Percentiles rank a stretch among this genome's conserved stretches.
phyloP scores from a whole-genome alignment of 139 green algal genomes.

The Chlamydomonas schloesseri region DNA sequence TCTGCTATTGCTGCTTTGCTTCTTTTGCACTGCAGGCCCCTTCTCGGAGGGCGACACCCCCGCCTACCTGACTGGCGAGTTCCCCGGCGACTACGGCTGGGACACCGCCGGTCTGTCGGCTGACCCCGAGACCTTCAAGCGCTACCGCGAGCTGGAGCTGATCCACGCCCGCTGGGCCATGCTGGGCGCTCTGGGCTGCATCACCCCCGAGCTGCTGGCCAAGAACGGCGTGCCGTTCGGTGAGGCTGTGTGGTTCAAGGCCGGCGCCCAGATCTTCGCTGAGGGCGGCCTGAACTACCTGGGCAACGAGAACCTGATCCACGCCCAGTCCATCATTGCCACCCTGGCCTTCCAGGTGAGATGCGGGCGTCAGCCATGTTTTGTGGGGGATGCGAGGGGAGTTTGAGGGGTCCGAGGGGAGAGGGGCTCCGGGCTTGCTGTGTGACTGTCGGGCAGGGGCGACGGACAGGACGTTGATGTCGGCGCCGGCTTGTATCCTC shows the following conservation, averaged over 20 bases:
- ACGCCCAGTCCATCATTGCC: conserved; percentile 92
- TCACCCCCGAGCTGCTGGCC: conserved; percentile 71
- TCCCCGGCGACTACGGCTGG: conserved; percentile 97
- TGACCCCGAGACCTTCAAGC: conserved; percentile 93
- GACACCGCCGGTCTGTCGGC: conserved; percentile 96
- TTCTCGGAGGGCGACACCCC: conserved; percentile 82
- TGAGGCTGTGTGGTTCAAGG: conserved; percentile 93
- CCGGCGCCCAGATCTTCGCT: conserved; percentile 85
- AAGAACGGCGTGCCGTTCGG: conserved; percentile 68
- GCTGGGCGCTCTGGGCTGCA: conserved; percentile 88
- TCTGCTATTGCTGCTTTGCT: background rate
- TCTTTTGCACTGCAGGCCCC: conserved; percentile 57
- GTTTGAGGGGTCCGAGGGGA: too few relatives aligned
- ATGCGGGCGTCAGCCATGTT: too few relatives aligned
- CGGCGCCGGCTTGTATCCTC: too few relatives aligned
- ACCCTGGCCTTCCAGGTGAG: conserved; percentile 85
- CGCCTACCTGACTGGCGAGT: conserved; percentile 89
- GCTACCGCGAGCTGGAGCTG: conserved; percentile 74
- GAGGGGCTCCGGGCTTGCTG: too few relatives aligned
- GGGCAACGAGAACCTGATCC: conserved; percentile 78
- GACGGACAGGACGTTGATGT: too few relatives aligned
- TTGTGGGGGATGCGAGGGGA: too few relatives aligned
- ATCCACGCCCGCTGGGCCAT: conserved; percentile 97
- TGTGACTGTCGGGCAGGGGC: too few relatives aligned
- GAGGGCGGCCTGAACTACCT: conserved; percentile 88